Percentiles rank a stretch among this genome's conserved stretches.
Evolutionary conservation across 148 eudicot genomes (phyloP).

Genomic region (Euryodendron excelsum): DNA sequence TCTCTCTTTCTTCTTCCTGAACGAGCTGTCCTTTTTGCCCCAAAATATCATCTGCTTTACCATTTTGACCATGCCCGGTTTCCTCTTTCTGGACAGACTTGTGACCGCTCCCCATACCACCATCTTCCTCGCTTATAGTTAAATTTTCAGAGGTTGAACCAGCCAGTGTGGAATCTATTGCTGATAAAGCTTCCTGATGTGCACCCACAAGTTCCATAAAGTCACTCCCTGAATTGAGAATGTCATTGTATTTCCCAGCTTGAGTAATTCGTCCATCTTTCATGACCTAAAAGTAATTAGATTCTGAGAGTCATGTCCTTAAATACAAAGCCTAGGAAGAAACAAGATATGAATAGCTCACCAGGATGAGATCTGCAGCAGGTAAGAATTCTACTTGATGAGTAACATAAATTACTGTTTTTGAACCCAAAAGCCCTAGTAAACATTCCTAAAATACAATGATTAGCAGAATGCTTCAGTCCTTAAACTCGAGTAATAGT

Average conservation of each 20-base stretch:
- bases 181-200: constrained; percentile 51
- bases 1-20: constrained; percentile 69
- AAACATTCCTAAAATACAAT: constrained; percentile 46
- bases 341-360: constrained; percentile 23
- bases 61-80: constrained; percentile 16
- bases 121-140: constrained; percentile 6
- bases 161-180: constrained; percentile 33
- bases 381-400: constrained; percentile 63
- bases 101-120: not conserved
- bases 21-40: constrained; percentile 47
- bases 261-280: constrained; percentile 57
- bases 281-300: constrained; percentile 39
- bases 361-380: constrained; percentile 63
- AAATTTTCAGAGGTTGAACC: constrained; percentile 8
- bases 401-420: constrained; percentile 58
- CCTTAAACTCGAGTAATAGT: not conserved
- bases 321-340: not conserved
- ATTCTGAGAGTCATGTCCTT: not conserved
- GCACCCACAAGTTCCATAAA: constrained; percentile 64
- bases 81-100: constrained; percentile 21
- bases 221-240: constrained; percentile 50
- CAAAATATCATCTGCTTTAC: constrained; percentile 24
- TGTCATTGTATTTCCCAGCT: constrained; percentile 56
- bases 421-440: constrained; percentile 40
- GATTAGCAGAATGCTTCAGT: not conserved